Evolutionary conservation across 1,284 basidiomycete species (phyloP), one percentile per base, ranked within the genome.

Genomic region (Rhodotorula mucilaginosa): DNA sequence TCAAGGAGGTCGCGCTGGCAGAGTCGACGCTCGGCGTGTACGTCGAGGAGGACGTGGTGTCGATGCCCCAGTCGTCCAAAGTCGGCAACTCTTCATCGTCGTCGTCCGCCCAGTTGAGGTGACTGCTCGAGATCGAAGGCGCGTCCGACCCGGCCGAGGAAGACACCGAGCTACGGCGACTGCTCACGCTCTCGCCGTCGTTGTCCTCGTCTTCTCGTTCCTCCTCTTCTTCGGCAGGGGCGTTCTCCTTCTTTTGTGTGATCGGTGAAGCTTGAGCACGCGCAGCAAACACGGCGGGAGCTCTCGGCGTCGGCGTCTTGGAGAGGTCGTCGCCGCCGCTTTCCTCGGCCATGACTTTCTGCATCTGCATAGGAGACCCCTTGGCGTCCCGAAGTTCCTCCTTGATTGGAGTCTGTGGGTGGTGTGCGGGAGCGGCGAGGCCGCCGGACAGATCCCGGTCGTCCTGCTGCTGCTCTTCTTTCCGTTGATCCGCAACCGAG

Each of bases 61-160:
- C 65, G 29, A 61, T 64, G 2, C 67, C 51, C 71, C 71, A 72
- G 48, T 72, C 71, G 61, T 72, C 71, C 21, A 72, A 64, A 1
- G 44, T 31, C 1, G 71, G 71, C 2, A 72, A 57, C 29, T 54
- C 57, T 47, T 73, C 72, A 7, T 70, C 61, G 16, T 71, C 72
- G 44, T 66, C 68, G 58, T 73, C 72, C 8, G 72, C 72, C 72
- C 72, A 73, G 59, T 70, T 57, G 44, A 65, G 21, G 12, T 57
- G 54, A 12, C 47, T 26, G 29, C 49, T 52, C 21, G 46, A 21
- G n/a, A 13, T 31, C 23, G 34, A 60, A 2, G 46, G 21, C 3
- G 58, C 19, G 46, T 46, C 23, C 16, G 63, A 26, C 58, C 23
- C 6, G 59, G 39, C 8, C 19, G 67, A n/a, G 1, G 47, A 60